phyloP scores from a whole-genome alignment of 2,329 filamentous ascomycete species.

The Colletotrichum incanum region DNA sequence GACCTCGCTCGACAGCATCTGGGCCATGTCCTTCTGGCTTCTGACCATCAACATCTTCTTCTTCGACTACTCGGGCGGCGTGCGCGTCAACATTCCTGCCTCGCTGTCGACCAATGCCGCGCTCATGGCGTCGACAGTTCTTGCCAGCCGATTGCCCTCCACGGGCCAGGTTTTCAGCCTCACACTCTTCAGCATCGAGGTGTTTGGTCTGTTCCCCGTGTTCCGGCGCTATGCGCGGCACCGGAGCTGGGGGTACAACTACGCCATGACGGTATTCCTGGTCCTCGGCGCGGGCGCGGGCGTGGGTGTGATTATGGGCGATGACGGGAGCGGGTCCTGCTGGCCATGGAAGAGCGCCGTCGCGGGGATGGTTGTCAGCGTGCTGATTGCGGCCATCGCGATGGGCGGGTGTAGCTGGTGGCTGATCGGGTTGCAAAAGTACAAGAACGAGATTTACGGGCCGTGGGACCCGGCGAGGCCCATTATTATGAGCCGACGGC shows the following conservation, averaged over 20 bases:
- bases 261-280: constrained; percentile 81
- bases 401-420: constrained; percentile 99
- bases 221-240: constrained; percentile 91
- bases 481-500: constrained; percentile 79
- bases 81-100: constrained; percentile 74
- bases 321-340: constrained; percentile 55
- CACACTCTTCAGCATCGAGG: constrained; percentile 96
- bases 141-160: constrained; percentile 89
- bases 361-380: constrained; percentile 82
- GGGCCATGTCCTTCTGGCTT: constrained; percentile 95
- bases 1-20: constrained; percentile 94
- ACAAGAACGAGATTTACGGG: constrained; percentile 98
- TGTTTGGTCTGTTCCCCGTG: constrained; percentile 97
- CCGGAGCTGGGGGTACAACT: constrained; percentile 85
- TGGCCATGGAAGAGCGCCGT: constrained; percentile 72
- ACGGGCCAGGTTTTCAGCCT: constrained; percentile 96
- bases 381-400: constrained; percentile 80
- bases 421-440: constrained; percentile 96
- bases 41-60: constrained; percentile 97
- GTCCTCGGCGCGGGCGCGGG: constrained; percentile 86
- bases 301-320: constrained; percentile 75
- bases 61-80: constrained; percentile 83
- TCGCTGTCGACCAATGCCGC: constrained; percentile 94
- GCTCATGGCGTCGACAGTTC: constrained; percentile 94
- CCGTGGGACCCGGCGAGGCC: constrained; percentile 98